A percentile compares a stretch with the other conserved stretches of the same genome.
Evolutionary conservation across 2,329 filamentous ascomycete genomes (phyloP).

Genomic region (Cladophialophora chaetospira): DNA sequence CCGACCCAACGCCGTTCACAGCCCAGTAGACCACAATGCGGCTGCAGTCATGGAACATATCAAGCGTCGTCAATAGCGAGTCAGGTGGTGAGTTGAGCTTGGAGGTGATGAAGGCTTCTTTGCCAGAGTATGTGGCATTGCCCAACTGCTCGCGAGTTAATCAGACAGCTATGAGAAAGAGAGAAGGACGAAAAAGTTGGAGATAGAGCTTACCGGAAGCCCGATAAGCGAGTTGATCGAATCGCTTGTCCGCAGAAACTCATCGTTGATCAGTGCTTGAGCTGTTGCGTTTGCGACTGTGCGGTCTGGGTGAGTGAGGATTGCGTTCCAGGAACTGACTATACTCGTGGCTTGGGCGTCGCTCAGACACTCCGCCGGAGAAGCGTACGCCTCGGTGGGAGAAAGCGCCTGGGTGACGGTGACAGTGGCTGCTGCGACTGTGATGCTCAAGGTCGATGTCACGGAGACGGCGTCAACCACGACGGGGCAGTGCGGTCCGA

Average conservation of each 20-base stretch:
- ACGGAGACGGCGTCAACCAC: not conserved
- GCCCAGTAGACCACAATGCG: constrained; percentile 25
- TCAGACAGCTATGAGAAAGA: not conserved
- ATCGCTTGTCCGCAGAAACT: constrained; percentile 23
- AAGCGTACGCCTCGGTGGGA: not conserved
- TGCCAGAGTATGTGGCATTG: constrained; percentile 16
- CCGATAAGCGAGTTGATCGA: constrained; percentile 22
- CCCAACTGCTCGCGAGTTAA: constrained; percentile 9
- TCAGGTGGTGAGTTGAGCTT: constrained; percentile 13
- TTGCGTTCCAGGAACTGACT: constrained; percentile 19
- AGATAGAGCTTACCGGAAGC: constrained; percentile 14
- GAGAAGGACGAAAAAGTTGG: not conserved
- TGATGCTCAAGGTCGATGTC: constrained; percentile 1
- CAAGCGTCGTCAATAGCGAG: constrained; percentile 21
- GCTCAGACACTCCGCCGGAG: constrained; percentile 9
- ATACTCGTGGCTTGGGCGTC: constrained; percentile 12
- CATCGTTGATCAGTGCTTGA: constrained; percentile 15
- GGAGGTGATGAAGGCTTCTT: constrained; percentile 14
- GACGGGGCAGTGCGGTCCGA: not conserved
- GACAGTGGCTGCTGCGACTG: not conserved
- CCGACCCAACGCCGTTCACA: constrained; percentile 13
- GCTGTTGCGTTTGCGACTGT: constrained; percentile 9
- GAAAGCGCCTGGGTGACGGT: not conserved
- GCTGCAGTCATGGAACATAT: constrained; percentile 23
- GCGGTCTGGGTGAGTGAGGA: constrained; percentile 20